phyloP scores from a whole-genome alignment of 78 protist species.

The Chrysochromulina parva region DNA sequence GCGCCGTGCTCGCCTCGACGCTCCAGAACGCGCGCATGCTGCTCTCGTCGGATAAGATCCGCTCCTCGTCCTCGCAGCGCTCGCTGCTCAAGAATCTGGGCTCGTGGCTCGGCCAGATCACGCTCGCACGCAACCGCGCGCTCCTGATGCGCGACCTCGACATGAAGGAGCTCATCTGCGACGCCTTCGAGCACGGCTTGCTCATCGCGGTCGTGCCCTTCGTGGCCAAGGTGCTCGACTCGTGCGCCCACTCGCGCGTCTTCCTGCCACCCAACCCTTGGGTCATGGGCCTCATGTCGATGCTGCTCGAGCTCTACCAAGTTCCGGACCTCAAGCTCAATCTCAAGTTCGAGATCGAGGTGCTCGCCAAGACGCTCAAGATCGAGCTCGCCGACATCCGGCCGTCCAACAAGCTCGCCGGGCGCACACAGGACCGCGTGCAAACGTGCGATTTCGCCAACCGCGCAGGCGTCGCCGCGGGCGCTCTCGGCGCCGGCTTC shows the following conservation, averaged over 20 bases:
- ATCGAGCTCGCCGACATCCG: slow-evolving; percentile 64
- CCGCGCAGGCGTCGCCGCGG: neutral
- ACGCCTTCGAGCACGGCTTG: slow-evolving; percentile 74
- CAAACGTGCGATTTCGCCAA: neutral
- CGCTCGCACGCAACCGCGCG: slow-evolving; percentile 91
- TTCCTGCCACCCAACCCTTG: slow-evolving; percentile 97
- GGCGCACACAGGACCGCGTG: neutral
- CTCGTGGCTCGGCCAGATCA: slow-evolving; percentile 92
- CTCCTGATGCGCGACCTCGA: slow-evolving; percentile 83
- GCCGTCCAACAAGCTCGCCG: neutral
- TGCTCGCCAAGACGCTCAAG: slow-evolving; percentile 76
- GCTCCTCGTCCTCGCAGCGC: slow-evolving; percentile 66
- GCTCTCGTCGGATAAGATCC: slow-evolving; percentile 71
- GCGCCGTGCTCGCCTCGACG: slow-evolving; percentile 22
- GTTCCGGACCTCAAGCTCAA: slow-evolving; percentile 80
- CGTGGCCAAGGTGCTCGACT: slow-evolving; percentile 86
- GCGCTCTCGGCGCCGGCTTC: neutral
- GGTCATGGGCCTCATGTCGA: slow-evolving; percentile 82
- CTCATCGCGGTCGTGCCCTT: slow-evolving; percentile 92
- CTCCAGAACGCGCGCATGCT: slow-evolving; percentile 27
- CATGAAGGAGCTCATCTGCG: slow-evolving; percentile 86
- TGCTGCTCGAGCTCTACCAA: slow-evolving; percentile 79
- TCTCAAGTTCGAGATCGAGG: slow-evolving; percentile 94
- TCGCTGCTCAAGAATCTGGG: slow-evolving; percentile 93
- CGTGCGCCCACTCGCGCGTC: neutral